Evolutionary conservation across 2,329 filamentous ascomycete genomes (phyloP).

Genomic region (Alternaria incomplexa): DNA sequence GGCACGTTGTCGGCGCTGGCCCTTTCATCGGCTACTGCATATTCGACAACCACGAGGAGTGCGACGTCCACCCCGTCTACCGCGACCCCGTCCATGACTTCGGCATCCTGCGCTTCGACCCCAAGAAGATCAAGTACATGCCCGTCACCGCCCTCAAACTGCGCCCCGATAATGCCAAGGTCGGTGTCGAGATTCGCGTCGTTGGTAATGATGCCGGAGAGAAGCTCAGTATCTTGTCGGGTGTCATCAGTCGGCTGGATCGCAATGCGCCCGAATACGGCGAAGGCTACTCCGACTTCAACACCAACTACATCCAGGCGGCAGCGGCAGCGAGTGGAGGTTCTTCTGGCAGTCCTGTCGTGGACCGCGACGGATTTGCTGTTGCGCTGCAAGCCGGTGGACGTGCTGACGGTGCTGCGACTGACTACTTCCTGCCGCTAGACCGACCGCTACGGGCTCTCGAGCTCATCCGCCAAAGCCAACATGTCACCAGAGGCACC

Average conservation of each 20-base stretch:
- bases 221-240: conserved; percentile 96
- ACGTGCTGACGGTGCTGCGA: conserved; percentile 90
- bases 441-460: conserved; percentile 89
- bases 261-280: conserved; percentile 95
- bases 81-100: conserved; percentile 99
- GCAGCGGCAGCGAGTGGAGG: conserved; percentile 96
- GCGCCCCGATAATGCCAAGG: conserved; percentile 82
- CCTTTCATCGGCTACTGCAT: conserved; percentile 98
- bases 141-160: conserved; percentile 79
- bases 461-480: conserved; percentile 78
- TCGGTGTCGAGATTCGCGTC: conserved; percentile 93
- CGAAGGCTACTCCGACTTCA: conserved; percentile 98
- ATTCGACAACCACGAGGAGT: conserved; percentile 97
- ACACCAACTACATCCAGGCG: conserved; percentile 94
- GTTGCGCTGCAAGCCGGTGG: conserved; percentile 94
- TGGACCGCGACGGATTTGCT: conserved; percentile 91
- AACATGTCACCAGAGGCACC: conserved; percentile 84
- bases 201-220: conserved; percentile 99
- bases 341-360: conserved; percentile 96
- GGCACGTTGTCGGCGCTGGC: conserved; percentile 90
- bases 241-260: conserved; percentile 94
- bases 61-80: conserved; percentile 95
- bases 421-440: conserved; percentile 94
- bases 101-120: conserved; percentile 94
- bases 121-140: conserved; percentile 97